Conservation (phyloP, 192 early-diverging fungal genomes). For the Mortierella alpina region DNA sequence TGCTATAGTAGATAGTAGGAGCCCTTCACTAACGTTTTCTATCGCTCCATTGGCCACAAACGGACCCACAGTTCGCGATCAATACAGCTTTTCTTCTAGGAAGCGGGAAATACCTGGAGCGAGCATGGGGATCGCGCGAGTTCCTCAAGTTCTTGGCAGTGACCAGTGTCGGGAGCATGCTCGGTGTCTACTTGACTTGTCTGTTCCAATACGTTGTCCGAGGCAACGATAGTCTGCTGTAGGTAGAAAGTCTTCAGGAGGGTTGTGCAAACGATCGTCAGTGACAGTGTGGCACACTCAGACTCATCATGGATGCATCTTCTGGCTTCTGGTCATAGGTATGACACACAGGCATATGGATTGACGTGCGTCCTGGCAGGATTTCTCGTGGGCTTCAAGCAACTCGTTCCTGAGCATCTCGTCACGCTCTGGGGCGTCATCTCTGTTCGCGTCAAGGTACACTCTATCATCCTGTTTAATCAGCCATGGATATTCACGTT, state of each 20-base stretch:
- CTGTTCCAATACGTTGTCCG: conserved; percentile 69
- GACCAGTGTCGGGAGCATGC: conserved; percentile 60
- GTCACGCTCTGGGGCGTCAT: conserved; percentile 73
- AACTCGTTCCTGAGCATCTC: conserved; percentile 88
- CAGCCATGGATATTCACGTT: no score
- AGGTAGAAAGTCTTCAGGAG: not conserved
- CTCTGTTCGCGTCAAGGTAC: conserved; percentile 82
- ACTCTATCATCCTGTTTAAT: no score
- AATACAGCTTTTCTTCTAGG: conserved; percentile 50
- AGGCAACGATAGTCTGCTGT: conserved; percentile 68
- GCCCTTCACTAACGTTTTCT: not conserved
- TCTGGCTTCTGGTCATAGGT: conserved; percentile 45
- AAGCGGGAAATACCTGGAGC: conserved; percentile 85
- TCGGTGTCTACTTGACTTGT: conserved; percentile 65
- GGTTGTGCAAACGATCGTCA: no score
- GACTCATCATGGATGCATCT: no score
- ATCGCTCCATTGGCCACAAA: not conserved
- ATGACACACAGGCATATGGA: conserved; percentile 74
- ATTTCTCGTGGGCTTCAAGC: conserved; percentile 90
- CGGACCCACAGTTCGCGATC: conserved; percentile 23
- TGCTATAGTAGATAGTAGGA: not conserved
- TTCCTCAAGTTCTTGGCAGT: conserved; percentile 77
- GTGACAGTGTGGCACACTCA: not conserved
- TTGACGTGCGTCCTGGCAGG: conserved; percentile 76
- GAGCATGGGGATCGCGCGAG: conserved; percentile 83